Conservation (phyloP, 352 stramenopile genomes). For the Phytophthora pseudosyringae region DNA sequence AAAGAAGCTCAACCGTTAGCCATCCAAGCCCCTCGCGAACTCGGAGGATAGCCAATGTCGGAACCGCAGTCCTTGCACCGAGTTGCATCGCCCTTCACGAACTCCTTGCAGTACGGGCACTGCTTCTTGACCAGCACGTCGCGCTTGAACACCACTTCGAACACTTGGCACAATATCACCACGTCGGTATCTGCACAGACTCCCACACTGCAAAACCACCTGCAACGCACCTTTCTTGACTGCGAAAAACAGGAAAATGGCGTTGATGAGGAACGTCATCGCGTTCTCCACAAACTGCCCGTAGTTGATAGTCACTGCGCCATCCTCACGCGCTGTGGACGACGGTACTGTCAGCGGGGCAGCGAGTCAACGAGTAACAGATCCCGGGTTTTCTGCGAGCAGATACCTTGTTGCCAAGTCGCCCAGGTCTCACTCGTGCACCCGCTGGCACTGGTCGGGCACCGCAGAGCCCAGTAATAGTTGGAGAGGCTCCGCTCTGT, state of each 20-base stretch:
- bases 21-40: not conserved
- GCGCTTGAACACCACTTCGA: constrained; percentile 64
- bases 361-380: no score
- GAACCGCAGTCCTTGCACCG: constrained; percentile 32
- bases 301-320: constrained; percentile 67
- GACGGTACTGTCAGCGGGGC: constrained; percentile 5
- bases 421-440: constrained; percentile 24
- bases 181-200: no score
- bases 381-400: no score
- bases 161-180: constrained; percentile 24
- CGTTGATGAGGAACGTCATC: constrained; percentile 71
- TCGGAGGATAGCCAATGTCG: constrained; percentile 8
- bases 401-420: constrained; percentile 1
- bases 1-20: no score
- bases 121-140: constrained; percentile 61
- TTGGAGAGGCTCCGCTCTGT: constrained; percentile 60
- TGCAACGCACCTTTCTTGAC: constrained; percentile 59
- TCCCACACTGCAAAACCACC: not conserved
- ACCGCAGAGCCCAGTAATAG: constrained; percentile 52
- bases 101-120: constrained; percentile 67
- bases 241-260: constrained; percentile 66
- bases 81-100: constrained; percentile 47
- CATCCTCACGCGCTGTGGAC: constrained; percentile 44
- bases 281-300: constrained; percentile 61
- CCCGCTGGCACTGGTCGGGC: constrained; percentile 26